phyloP scores from a whole-genome alignment of 768 basidiomycete species.

The Tubosaeta sp. region DNA sequence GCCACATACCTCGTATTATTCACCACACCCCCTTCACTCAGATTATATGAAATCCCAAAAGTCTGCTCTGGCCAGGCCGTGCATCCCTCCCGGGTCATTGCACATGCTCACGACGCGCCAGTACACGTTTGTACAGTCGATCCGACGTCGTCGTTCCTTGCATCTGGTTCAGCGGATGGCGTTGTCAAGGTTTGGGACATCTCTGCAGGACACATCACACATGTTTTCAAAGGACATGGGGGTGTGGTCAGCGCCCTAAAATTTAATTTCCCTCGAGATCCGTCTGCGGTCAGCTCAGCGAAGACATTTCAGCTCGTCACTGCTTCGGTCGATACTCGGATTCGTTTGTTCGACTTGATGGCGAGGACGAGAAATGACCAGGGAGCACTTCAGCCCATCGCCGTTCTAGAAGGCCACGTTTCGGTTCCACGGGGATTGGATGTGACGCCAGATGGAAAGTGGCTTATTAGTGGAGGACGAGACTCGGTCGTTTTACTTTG shows the following conservation, averaged over 20 bases:
- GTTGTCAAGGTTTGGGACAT: conserved; percentile 97
- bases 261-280: conserved; percentile 74
- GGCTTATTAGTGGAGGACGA: conserved; percentile 87
- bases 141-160: conserved; percentile 85
- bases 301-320: conserved; percentile 79
- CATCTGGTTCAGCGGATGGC: conserved; percentile 95
- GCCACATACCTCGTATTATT: conserved; percentile 74
- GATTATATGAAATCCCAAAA: conserved; percentile 76
- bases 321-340: conserved; percentile 86
- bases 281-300: conserved; percentile 42
- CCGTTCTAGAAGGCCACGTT: conserved; percentile 91
- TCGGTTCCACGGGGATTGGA: conserved; percentile 91
- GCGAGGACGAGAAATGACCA: conserved; percentile 55
- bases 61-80: conserved; percentile 45
- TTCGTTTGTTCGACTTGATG: conserved; percentile 88
- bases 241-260: conserved; percentile 92
- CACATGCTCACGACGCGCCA: conserved; percentile 89
- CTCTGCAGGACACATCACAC: conserved; percentile 81
- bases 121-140: conserved; percentile 85
- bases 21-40: conserved; percentile 74
- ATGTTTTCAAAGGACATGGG: conserved; percentile 94
- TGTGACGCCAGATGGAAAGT: conserved; percentile 79
- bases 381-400: conserved; percentile 59
- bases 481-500: conserved; percentile 93
- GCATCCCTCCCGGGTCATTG: conserved; percentile 67